A percentile compares a stretch with the other conserved stretches of the same genome.
phyloP scores from a whole-genome alignment of 257 asterid species.

The Primulina eburnea region DNA sequence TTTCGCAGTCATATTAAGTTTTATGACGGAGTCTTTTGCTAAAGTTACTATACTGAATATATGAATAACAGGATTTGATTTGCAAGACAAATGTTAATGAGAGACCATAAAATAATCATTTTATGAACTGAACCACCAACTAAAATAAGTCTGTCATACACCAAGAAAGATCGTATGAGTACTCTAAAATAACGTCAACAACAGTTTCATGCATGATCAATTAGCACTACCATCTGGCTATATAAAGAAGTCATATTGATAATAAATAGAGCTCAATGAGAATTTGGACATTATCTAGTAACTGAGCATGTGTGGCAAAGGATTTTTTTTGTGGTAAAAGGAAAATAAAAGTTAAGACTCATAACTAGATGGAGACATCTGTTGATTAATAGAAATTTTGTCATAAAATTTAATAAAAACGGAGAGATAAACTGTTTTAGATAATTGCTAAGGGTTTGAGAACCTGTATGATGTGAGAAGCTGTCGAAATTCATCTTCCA shows the following conservation, averaged over 20 bases:
- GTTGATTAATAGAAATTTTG: neutral
- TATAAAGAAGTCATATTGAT: neutral
- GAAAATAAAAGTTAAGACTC: neutral
- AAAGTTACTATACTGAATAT: neutral
- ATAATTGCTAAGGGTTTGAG: constrained; percentile 20
- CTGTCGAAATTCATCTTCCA: constrained; percentile 88
- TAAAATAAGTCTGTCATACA: constrained; percentile 1
- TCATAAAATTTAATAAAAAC: neutral
- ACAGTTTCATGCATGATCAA: neutral
- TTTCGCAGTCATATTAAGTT: too few species aligned
- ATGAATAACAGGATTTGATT: neutral
- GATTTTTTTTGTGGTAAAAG: too few species aligned
- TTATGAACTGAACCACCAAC: neutral
- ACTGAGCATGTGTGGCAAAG: neutral
- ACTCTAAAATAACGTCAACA: constrained; percentile 1
- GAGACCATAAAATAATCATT: neutral
- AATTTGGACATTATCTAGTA: neutral
- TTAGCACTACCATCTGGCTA: neutral
- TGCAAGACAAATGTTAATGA: neutral
- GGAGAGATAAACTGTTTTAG: neutral
- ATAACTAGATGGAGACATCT: neutral
- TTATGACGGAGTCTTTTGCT: neutral
- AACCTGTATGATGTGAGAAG: constrained; percentile 77
- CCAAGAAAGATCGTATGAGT: neutral
- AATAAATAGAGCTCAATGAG: neutral